These are phyloP conservation scores for Annulohypoxylon moriforme DNA, from an alignment of 495 filamentous ascomycete species.

Conservation along the genomic window DNA sequence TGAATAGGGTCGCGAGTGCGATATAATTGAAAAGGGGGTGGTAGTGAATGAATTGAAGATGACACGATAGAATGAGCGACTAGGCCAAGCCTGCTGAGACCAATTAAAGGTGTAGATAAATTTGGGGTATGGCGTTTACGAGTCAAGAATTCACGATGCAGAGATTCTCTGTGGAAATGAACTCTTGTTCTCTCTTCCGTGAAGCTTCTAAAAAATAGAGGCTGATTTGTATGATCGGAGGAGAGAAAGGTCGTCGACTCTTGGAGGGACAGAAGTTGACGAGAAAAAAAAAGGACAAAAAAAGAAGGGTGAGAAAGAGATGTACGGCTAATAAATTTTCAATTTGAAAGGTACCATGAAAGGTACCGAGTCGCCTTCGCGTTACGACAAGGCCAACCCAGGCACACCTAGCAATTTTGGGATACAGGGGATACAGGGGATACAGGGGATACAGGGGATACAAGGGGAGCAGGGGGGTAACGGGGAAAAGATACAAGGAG, in stretches of 20 bases:
- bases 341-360: slow-evolving; percentile 30
- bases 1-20: slow-evolving; percentile 31
- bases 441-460: neutral
- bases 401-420: slow-evolving; percentile 29
- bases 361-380: slow-evolving; percentile 26
- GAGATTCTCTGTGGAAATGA: neutral
- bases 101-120: slow-evolving; percentile 41
- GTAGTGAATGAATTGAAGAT: slow-evolving; percentile 33
- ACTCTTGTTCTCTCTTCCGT: slow-evolving; percentile 37
- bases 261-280: slow-evolving; percentile 36
- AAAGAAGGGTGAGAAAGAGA: slow-evolving; percentile 28
- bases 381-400: slow-evolving; percentile 22
- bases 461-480: neutral
- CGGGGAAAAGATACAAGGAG: neutral
- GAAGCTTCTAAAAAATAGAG: slow-evolving; percentile 27
- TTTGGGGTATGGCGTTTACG: slow-evolving; percentile 27
- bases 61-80: slow-evolving; percentile 46
- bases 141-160: slow-evolving; percentile 15
- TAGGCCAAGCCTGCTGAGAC: slow-evolving; percentile 46
- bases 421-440: slow-evolving; percentile 4
- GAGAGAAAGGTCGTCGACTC: slow-evolving; percentile 37
- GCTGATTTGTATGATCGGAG: slow-evolving; percentile 14
- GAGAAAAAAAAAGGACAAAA: slow-evolving; percentile 35
- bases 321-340: slow-evolving; percentile 47
- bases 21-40: slow-evolving; percentile 62